Conservation (phyloP, 768 basidiomycete genomes). For the Hemileccinum rubropunctum region DNA sequence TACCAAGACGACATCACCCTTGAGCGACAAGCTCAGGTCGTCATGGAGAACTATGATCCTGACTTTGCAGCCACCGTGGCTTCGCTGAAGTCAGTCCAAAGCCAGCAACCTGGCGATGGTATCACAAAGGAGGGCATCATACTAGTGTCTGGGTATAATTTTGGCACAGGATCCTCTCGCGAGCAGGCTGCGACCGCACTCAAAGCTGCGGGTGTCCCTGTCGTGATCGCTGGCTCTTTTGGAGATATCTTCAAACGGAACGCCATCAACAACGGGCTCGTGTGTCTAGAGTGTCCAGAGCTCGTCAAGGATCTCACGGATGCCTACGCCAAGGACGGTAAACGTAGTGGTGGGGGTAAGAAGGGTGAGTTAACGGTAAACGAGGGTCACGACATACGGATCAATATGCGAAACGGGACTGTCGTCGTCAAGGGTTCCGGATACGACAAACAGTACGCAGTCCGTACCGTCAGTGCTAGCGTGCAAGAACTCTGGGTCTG, state of each 20-base stretch:
- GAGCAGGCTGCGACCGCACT: slow-evolving; percentile 99
- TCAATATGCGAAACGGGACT: slow-evolving; percentile 69
- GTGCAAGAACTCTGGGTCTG: slow-evolving; percentile 98
- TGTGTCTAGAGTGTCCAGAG: slow-evolving; percentile 91
- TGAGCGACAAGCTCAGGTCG: slow-evolving; percentile 88
- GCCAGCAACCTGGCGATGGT: slow-evolving; percentile 14
- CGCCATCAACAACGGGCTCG: slow-evolving; percentile 96
- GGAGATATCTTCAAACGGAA: slow-evolving; percentile 99
- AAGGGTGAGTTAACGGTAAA: slow-evolving; percentile 85
- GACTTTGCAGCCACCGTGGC: slow-evolving; percentile 73
- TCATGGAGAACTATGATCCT: slow-evolving; percentile 99
- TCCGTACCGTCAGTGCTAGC: slow-evolving; percentile 83
- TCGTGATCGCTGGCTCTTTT: slow-evolving; percentile 97
- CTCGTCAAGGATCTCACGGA: slow-evolving; percentile 82
- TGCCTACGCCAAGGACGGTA: slow-evolving; percentile 68
- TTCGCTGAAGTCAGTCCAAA: slow-evolving; percentile 38
- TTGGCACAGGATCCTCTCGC: slow-evolving; percentile 96
- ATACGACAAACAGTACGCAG: slow-evolving; percentile 56
- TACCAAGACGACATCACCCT: slow-evolving; percentile 99
- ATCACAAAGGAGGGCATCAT: slow-evolving; percentile 60
- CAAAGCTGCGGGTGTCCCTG: slow-evolving; percentile 87
- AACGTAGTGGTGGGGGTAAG: slow-evolving; percentile 73
- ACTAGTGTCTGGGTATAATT: slow-evolving; percentile 93
- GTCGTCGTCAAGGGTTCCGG: slow-evolving; percentile 48
- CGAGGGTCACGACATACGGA: slow-evolving; percentile 57